These are phyloP conservation scores for Parasarocladium wereldwijsianum DNA, from an alignment of 2,329 filamentous ascomycete species.

Conservation along the genomic window DNA sequence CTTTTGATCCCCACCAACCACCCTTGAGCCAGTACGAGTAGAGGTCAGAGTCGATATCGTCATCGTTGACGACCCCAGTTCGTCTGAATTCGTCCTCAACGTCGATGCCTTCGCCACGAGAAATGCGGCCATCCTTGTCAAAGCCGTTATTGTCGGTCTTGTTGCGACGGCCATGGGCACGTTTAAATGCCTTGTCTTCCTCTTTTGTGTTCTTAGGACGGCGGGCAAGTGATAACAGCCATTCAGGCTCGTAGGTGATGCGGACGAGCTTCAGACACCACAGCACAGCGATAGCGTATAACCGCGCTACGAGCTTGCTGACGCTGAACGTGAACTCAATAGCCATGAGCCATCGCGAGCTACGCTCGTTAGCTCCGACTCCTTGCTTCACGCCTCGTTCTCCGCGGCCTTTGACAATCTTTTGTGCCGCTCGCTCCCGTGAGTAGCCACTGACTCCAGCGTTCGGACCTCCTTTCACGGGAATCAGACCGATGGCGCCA, in stretches of 20 bases:
- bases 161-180: not conserved
- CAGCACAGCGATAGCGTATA: constrained; percentile 16
- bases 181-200: constrained; percentile 5
- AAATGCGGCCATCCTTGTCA: constrained; percentile 30
- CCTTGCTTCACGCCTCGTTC: constrained; percentile 42
- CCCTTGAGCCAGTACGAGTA: constrained; percentile 77
- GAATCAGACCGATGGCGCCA: constrained; percentile 39
- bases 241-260: constrained; percentile 21
- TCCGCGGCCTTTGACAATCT: constrained; percentile 29
- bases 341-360: constrained; percentile 63
- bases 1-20: constrained; percentile 72
- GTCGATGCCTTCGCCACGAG: constrained; percentile 53
- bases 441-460: constrained; percentile 44
- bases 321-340: constrained; percentile 67
- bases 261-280: constrained; percentile 45
- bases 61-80: constrained; percentile 30
- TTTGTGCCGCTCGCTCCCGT: constrained; percentile 53
- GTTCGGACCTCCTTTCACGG: constrained; percentile 31
- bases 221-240: constrained; percentile 41
- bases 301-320: constrained; percentile 24
- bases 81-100: constrained; percentile 67
- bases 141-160: constrained; percentile 2
- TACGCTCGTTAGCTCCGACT: constrained; percentile 65
- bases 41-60: constrained; percentile 57
- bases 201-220: constrained; percentile 17